Evolutionary conservation across 805 yeast species (phyloP), one percentile per base, ranked within the genome.

Genomic region (Candida pini): DNA sequence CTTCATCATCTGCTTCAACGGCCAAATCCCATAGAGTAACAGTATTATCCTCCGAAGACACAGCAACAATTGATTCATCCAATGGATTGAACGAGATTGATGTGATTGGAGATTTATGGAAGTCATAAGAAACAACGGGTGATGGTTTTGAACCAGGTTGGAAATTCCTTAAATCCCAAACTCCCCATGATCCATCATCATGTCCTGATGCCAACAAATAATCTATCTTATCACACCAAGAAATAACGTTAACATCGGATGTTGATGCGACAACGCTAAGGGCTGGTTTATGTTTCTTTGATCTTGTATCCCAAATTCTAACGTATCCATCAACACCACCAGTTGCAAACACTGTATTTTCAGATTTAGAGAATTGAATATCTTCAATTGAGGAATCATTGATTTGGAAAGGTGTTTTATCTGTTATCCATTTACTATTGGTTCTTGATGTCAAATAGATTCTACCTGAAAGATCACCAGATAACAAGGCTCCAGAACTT

Each of bases 1-100:
- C 98, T 56, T 90, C 97, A 56, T 92, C 97, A 40, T 89, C 98
- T 4, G 97, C 97, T 65, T 92, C 98, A 12, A 92, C 98, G 9
- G 97, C 90, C 58, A 92, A 71, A 66, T 92, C 98, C 98, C 98
- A 92, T 46, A 92, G 66, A 2, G 97, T 88, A 7, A 92, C 97
- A 5, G 97, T 92, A 59, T 88, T 88, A 62, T 92, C 98, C 57
- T 89, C 97, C 1, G 95, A 85, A 3, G 94, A 88, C 13, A 90
- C 97, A 2, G 97, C 97, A 35, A 92, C 74, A 43, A 89, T 87
- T 1, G 96, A 86, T 62, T 92, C 98, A 58, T 92, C 98, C 45
- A 81, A 68, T 32, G 97, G 98, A 56, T 89, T 89, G 71, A 90
- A 92, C 42, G 90, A 81, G 45, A 92, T 87, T 5, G 96, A 81